Conservation (phyloP, 2,329 filamentous ascomycete species). For the Aureobasidium sp. region DNA sequence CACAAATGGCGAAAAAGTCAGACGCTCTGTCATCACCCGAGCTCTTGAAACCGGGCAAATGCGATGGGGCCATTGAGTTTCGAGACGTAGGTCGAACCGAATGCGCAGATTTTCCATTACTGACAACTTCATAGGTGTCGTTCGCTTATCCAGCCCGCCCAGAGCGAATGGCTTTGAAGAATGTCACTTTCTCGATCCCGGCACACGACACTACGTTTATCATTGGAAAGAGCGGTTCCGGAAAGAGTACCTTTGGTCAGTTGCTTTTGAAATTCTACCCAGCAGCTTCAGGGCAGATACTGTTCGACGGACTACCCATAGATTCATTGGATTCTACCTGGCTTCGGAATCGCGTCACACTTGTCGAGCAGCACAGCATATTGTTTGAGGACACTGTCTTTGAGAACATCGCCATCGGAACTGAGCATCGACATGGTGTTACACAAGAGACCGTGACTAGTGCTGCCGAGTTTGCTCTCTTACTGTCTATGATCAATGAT, state of each 20-base stretch:
- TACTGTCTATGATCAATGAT: constrained; percentile 59
- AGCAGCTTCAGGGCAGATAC: constrained; percentile 57
- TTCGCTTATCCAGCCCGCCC: constrained; percentile 73
- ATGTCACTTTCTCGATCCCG: constrained; percentile 53
- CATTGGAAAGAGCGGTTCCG: constrained; percentile 80
- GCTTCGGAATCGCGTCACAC: constrained; percentile 68
- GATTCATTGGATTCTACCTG: constrained; percentile 59
- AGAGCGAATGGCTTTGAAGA: constrained; percentile 50
- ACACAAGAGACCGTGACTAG: constrained; percentile 50
- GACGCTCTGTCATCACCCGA: constrained; percentile 17
- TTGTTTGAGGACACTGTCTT: constrained; percentile 77
- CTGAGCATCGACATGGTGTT: constrained; percentile 42
- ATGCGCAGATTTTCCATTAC: background rate
- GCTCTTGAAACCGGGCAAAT: constrained; percentile 32
- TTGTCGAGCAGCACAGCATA: constrained; percentile 75
- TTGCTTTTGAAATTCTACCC: constrained; percentile 73
- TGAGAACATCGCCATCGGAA: constrained; percentile 71
- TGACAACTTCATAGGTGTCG: constrained; percentile 49
- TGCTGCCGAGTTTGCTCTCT: constrained; percentile 60
- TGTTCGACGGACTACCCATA: constrained; percentile 60
- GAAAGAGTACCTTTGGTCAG: constrained; percentile 83
- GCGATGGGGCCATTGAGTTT: constrained; percentile 63
- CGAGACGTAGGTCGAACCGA: constrained; percentile 48
- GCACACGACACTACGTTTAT: constrained; percentile 70
- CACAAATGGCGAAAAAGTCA: constrained; percentile 27